Evolutionary conservation across 1,139 yeast genomes (phyloP).

Genomic region (Sugiyamaella grinbergsii): DNA sequence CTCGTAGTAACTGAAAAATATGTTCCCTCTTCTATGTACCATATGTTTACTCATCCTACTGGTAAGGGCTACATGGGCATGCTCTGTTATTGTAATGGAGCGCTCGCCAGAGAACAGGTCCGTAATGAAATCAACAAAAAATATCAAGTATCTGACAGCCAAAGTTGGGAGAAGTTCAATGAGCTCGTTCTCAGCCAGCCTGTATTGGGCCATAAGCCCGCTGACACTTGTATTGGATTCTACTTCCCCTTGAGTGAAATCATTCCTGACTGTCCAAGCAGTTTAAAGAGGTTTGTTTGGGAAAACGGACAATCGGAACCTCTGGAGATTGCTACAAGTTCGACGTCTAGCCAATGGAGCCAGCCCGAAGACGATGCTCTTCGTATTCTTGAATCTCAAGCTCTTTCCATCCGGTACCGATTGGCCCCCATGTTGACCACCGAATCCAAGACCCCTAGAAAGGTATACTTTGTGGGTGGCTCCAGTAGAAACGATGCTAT

Average conservation of each 20-base stretch:
- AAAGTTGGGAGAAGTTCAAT: conserved; percentile 66
- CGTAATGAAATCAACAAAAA: conserved; percentile 63
- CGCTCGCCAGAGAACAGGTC: conserved; percentile 79
- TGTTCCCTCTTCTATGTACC: conserved; percentile 79
- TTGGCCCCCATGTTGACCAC: conserved; percentile 68
- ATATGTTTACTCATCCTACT: conserved; percentile 82
- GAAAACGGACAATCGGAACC: conserved; percentile 13
- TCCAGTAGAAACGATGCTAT: conserved; percentile 73
- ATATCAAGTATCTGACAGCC: conserved; percentile 40
- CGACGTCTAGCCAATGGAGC: conserved; percentile 41
- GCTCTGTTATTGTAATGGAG: conserved; percentile 92
- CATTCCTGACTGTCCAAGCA: conserved; percentile 67
- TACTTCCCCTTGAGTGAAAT: conserved; percentile 90
- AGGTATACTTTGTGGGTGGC: conserved; percentile 85
- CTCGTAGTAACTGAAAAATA: conserved; percentile 76
- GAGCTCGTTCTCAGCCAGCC: conserved; percentile 41
- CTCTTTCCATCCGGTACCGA: conserved; percentile 78
- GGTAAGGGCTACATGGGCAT: conserved; percentile 84
- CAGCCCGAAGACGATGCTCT: conserved; percentile 64
- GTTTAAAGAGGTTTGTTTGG: conserved; percentile 29
- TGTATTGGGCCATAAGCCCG: conserved; percentile 37
- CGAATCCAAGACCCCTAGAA: conserved; percentile 55
- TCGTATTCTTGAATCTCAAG: conserved; percentile 83
- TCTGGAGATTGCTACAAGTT: conserved; percentile 2
- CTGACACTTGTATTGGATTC: conserved; percentile 57